Conservation (phyloP, 352 stramenopile species). For the Phytophthora ramorum region DNA sequence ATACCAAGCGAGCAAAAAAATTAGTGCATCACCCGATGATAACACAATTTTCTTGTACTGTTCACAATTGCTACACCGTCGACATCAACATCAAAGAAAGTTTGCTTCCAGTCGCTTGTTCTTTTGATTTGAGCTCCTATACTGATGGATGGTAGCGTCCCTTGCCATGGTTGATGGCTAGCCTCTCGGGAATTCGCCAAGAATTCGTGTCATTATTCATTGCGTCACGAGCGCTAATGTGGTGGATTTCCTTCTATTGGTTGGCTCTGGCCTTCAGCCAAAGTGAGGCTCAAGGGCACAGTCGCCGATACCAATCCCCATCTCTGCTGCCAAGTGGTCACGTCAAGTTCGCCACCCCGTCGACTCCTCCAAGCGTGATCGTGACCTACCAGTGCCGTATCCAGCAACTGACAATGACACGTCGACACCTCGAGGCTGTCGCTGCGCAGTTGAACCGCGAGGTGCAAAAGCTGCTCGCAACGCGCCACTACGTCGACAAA, state of each 20-base stretch:
- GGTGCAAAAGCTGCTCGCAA: slow-evolving; percentile 27
- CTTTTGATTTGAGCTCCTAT: neutral
- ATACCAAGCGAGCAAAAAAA: too few species aligned
- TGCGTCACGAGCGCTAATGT: slow-evolving; percentile 38
- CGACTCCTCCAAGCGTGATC: neutral
- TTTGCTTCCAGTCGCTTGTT: neutral
- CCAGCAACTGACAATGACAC: slow-evolving; percentile 13
- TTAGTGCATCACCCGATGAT: too few species aligned
- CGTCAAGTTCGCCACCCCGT: neutral
- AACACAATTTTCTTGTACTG: too few species aligned
- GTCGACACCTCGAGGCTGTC: slow-evolving; percentile 24
- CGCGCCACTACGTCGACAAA: slow-evolving; percentile 1
- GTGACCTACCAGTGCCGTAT: slow-evolving; percentile 8
- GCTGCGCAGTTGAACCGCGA: slow-evolving; percentile 19
- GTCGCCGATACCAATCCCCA: slow-evolving; percentile 8
- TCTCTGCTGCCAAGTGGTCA: neutral
- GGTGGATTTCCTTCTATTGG: slow-evolving; percentile 15
- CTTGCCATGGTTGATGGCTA: slow-evolving; percentile 3
- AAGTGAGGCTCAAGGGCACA: slow-evolving; percentile 18
- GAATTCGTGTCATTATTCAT: slow-evolving; percentile 25
- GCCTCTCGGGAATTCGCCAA: neutral
- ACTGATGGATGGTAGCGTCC: slow-evolving; percentile 20
- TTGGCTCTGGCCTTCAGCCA: slow-evolving; percentile 22
- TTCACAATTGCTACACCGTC: neutral
- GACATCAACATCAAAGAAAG: neutral